Base-by-base conservation (phyloP, 306 rosid genomes). In the Trifolium pratense region DNA sequence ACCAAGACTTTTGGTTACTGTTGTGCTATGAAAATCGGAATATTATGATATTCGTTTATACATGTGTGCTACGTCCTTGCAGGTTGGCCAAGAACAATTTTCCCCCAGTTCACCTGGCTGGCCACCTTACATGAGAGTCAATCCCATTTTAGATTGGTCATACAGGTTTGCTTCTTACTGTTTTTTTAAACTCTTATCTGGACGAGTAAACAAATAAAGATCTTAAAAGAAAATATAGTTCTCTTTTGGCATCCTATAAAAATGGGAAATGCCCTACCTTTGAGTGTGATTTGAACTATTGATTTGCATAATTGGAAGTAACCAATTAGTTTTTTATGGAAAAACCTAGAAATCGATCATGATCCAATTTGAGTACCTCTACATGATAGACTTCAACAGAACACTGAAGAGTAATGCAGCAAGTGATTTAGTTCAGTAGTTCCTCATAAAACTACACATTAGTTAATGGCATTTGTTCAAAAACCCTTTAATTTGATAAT, bases 101-200 rank as follows among this genome's bases (percentile, higher is more conserved):
- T 91, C 94, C 43, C 98, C 98, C 66, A 94, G 98, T 82, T 94
- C 98, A 74, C 83, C 85, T 46, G 96, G 98, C 31, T 94, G 98
- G 98, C 98, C 97, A 65, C 84, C 96, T 75, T 89, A 91, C 79
- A 94, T 94, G 98, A 88, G 98, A 80, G 97, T 94, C 82, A 91
- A 94, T 84, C 97, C 98, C 68, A 89, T 94, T 82, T 83, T 94
- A 83, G 96, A 94, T 86, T 94, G 98, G 98, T 94, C 98, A 49
- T 94, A 94, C 92, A 84, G 87, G 87, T 84, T 52, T 57, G 70
- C 49, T 73, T 49, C 6, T 63, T 8, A n/a, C 40, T 31, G 34
- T 46, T 75, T 48, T n/a, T n/a, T 78, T 36, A 48, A 68, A n/a
- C 34, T 67, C 59, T 70, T 56, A 34, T 26, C 14, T 61, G 36